A percentile compares a stretch with the other conserved stretches of the same genome.
These are phyloP conservation scores for Calonectria crousiana DNA, from an alignment of 2,329 filamentous ascomycete genomes.

Conservation along the genomic window DNA sequence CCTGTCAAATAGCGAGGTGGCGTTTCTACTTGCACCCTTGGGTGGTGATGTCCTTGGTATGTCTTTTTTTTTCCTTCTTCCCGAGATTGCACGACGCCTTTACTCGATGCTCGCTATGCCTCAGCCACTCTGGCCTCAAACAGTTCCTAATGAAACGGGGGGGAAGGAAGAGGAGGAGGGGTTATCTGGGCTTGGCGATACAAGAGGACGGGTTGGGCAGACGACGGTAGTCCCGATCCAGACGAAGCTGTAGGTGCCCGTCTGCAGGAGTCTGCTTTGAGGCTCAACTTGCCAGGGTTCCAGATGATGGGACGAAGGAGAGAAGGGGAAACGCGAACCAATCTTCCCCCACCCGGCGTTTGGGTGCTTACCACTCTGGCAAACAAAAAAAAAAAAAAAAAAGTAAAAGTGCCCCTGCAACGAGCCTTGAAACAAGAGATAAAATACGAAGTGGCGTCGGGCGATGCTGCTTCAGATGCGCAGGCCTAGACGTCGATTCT, in stretches of 20 bases:
- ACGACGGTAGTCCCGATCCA: background rate
- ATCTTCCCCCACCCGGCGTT: background rate
- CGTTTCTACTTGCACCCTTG: conserved; percentile 40
- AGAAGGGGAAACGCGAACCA: background rate
- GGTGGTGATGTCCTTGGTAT: background rate
- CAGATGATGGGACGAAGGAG: background rate
- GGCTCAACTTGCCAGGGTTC: background rate
- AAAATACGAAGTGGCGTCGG: background rate
- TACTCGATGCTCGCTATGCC: conserved; percentile 4
- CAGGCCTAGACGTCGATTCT: conserved; percentile 13
- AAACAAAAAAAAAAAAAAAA: background rate
- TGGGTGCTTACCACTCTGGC: background rate
- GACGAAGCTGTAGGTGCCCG: conserved; percentile 2
- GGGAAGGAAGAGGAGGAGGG: background rate
- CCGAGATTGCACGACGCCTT: conserved; percentile 38
- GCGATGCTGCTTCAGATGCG: conserved; percentile 1
- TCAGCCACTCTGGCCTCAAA: conserved; percentile 20
- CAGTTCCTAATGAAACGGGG: background rate
- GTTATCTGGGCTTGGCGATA: conserved; percentile 3
- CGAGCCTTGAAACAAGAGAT: background rate
- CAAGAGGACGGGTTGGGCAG: conserved; percentile 2
- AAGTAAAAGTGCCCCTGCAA: background rate
- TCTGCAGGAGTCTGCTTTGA: conserved; percentile 7
- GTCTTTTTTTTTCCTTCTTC: background rate
- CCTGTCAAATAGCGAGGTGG: conserved; percentile 51